Base-by-base conservation (phyloP, 2,329 filamentous ascomycete species). In the Aspergillus fumigatus region DNA sequence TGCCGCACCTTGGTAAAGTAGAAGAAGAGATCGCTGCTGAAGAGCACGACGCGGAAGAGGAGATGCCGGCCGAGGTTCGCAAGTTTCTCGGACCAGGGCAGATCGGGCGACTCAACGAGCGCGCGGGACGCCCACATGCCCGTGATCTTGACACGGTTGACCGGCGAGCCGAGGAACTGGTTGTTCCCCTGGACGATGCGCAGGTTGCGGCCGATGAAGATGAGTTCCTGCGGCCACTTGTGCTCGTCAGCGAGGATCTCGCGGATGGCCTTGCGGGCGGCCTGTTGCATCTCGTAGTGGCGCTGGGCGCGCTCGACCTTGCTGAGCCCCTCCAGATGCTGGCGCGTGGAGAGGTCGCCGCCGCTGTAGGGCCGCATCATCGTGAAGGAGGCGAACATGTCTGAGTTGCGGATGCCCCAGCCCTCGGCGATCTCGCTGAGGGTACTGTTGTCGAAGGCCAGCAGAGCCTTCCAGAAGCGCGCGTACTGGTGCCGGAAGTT, bases 141-240 rank as follows among this genome's bases (percentile, higher is more conserved):
- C 60, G 94, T 97, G 71, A 96, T 92, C 77, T 97, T 97, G 73
- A 97, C 85, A 1, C 94, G 81, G 73, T 96, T 92, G 47, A 96
- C 91, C 0, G 92, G 92, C 0, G 87, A 90, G 23, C 92, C 92
- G 52, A 96, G 82, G 74, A 89, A 93, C 70, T 96, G 91, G 71
- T 96, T 96, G 74, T 96, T 95, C 5, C 88, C 90, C 74, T 96
- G 92, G 2, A 96, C 92, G 67, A 97, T 96, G 53, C 92, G 85
- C 80, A 96, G 85, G 72, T 96, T 96, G 41, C 92, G 84, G 1
- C 90, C 91, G 65, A 97, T 92, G 73, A 97, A 96, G 67, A 96
- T 86, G 57, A 97, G 86, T 72, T 96, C 92, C 69, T 89, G 88
- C 4, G 92, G 92, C 86, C 90, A 93, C 71, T 92, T 92, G 45